Percentiles rank a stretch among this genome's conserved stretches.
Evolutionary conservation across 257 asterid genomes (phyloP).

Genomic region (Lycium barbarum): DNA sequence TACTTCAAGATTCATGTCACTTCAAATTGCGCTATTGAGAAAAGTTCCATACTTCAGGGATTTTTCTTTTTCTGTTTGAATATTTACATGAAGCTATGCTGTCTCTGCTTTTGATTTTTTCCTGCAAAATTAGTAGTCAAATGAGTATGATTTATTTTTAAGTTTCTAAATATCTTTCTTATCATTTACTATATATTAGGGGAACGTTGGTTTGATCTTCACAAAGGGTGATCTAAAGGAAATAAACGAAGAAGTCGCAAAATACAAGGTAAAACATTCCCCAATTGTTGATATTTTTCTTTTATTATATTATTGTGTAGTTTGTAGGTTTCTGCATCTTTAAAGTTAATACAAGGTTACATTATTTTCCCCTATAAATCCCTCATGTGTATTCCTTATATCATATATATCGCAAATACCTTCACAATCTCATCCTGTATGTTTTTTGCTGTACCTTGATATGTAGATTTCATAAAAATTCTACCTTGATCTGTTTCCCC

Average conservation of each 20-base stretch:
- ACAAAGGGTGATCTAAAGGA: conserved; percentile 98
- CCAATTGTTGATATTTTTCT: not conserved
- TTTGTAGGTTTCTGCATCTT: no score
- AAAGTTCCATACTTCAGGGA: no score
- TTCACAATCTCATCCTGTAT: not conserved
- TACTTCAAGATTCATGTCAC: no score
- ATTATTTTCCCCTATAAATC: not conserved
- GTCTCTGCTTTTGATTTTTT: not conserved
- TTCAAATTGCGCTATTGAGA: no score
- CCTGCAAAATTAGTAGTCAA: not conserved
- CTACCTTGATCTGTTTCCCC: no score
- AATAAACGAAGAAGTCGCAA: conserved; percentile 92
- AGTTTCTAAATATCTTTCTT: not conserved
- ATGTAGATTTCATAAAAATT: no score
- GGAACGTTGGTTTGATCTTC: conserved; percentile 93
- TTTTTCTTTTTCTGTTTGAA: no score
- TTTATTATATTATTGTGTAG: no score
- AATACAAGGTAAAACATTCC: conserved; percentile 64
- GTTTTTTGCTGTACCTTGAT: no score
- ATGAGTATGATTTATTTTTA: not conserved
- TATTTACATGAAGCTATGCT: no score
- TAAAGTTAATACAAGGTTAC: not conserved
- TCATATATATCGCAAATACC: not conserved
- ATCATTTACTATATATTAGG: conserved; percentile 49
- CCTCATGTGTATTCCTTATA: not conserved